These are phyloP conservation scores for Astrothelium macrocarpum DNA, from an alignment of 495 filamentous ascomycete species.

Conservation along the genomic window DNA sequence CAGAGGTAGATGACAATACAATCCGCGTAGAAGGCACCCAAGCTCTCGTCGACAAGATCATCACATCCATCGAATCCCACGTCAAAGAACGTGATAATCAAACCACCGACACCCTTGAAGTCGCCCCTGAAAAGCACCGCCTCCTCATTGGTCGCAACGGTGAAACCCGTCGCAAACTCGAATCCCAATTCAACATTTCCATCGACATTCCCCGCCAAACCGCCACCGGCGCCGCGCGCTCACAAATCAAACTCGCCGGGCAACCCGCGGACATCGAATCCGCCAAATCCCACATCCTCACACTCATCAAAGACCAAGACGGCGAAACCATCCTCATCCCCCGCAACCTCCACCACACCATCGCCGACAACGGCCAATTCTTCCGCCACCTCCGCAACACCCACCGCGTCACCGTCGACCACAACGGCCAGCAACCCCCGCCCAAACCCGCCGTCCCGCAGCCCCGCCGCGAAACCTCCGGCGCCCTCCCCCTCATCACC, in stretches of 20 bases:
- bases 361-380: constrained; percentile 84
- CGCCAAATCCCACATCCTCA: constrained; percentile 72
- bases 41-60: constrained; percentile 78
- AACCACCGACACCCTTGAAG: constrained; percentile 62
- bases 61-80: constrained; percentile 66
- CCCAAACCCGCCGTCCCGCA: constrained; percentile 45
- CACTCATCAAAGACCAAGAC: constrained; percentile 72
- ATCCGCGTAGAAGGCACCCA: constrained; percentile 80
- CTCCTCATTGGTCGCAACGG: constrained; percentile 87
- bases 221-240: constrained; percentile 54
- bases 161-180: constrained; percentile 72
- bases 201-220: constrained; percentile 78
- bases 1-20: constrained; percentile 65
- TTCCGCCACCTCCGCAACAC: constrained; percentile 80
- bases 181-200: constrained; percentile 77
- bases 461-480: constrained; percentile 40
- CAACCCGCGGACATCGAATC: constrained; percentile 66
- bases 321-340: constrained; percentile 81
- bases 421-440: constrained; percentile 67
- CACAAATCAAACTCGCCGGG: constrained; percentile 74
- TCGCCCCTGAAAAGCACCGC: constrained; percentile 79
- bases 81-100: constrained; percentile 72
- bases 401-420: constrained; percentile 79
- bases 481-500: constrained; percentile 73
- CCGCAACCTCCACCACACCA: constrained; percentile 63